Evolutionary conservation across 2,329 filamentous ascomycete genomes (phyloP).

Genomic region (Pseudogymnoascus sp.): DNA sequence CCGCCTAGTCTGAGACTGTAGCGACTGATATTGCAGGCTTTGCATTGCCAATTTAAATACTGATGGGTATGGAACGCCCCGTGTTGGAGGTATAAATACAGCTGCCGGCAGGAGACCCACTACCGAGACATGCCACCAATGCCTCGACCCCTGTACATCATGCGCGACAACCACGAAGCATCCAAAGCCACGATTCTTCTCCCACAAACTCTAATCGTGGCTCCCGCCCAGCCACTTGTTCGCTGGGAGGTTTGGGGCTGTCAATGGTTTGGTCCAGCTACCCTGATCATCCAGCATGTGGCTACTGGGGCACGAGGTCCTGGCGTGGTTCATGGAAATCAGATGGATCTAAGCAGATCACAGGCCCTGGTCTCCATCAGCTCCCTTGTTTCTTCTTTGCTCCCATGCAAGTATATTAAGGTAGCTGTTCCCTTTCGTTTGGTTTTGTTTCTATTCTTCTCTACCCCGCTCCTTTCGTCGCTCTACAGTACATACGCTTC

Average conservation of each 20-base stretch:
- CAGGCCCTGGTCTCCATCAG: slow-evolving; percentile 1
- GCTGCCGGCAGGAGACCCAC: background rate
- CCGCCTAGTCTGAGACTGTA: background rate
- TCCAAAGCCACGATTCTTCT: background rate
- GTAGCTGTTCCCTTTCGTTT: background rate
- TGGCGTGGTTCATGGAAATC: slow-evolving; percentile 8
- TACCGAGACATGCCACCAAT: slow-evolving; percentile 3
- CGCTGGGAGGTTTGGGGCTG: background rate
- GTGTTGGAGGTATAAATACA: background rate
- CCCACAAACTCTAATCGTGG: background rate
- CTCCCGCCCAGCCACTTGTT: background rate
- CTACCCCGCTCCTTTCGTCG: background rate
- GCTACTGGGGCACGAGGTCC: background rate
- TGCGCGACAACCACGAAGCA: background rate
- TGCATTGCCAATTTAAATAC: background rate
- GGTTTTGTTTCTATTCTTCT: slow-evolving; percentile 5
- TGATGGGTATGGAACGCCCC: background rate
- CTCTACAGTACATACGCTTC: background rate
- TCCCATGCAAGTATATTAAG: background rate
- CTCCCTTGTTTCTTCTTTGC: background rate
- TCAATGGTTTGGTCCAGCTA: background rate
- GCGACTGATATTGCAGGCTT: background rate
- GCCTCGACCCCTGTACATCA: background rate
- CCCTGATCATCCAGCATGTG: slow-evolving; percentile 6
- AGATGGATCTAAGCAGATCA: slow-evolving; percentile 3